These are phyloP conservation scores for Nannizzia gypsea DNA, from an alignment of 2,329 filamentous ascomycete genomes.

Conservation along the genomic window DNA sequence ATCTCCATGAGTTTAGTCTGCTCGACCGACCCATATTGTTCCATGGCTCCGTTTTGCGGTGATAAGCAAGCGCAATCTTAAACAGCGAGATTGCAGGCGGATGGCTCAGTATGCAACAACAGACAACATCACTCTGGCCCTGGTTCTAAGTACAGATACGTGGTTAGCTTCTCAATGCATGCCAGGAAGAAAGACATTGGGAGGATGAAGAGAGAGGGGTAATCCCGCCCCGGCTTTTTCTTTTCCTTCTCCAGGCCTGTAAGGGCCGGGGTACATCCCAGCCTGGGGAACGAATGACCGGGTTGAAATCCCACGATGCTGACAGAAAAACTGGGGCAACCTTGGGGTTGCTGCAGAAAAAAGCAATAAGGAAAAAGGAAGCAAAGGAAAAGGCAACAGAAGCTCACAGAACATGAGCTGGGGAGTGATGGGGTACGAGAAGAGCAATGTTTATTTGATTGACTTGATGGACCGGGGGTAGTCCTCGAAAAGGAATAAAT, in stretches of 20 bases:
- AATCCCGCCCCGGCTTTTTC: conserved; percentile 3
- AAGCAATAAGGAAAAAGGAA: not conserved
- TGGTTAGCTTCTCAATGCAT: not conserved
- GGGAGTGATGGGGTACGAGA: not conserved
- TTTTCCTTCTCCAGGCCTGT: conserved; percentile 1
- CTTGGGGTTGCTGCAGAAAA: not conserved
- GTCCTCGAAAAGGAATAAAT: not conserved
- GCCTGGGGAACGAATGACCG: conserved; percentile 4
- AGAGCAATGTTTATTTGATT: conserved; percentile 3
- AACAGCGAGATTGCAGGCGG: not conserved
- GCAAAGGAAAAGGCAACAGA: not conserved
- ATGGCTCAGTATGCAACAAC: too few relatives aligned
- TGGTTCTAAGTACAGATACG: not conserved
- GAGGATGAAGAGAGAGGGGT: not conserved
- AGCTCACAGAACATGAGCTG: conserved; percentile 1
- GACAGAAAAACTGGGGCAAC: conserved; percentile 2
- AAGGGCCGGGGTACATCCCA: conserved; percentile 1
- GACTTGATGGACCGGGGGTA: not conserved
- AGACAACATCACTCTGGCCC: not conserved
- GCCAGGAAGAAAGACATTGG: not conserved
- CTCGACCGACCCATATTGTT: not conserved
- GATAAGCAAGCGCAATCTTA: not conserved
- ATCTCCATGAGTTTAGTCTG: not conserved
- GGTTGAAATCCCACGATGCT: conserved; percentile 3
- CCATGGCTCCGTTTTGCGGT: not conserved